Evolutionary conservation across 805 yeast species (phyloP).

Genomic region (Yamadazyma kitorensis): DNA sequence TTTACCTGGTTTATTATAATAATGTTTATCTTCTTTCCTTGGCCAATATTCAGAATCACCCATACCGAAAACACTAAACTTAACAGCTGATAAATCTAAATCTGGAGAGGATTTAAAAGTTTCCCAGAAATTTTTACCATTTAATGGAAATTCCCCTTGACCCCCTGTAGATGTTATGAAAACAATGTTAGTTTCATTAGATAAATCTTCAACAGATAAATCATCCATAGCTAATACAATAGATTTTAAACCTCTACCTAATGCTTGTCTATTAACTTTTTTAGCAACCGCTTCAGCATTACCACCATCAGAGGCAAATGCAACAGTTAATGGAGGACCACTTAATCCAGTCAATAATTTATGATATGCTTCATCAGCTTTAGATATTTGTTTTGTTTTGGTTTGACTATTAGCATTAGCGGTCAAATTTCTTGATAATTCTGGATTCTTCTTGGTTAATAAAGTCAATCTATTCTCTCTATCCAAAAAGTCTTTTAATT

Average conservation of each 20-base stretch:
- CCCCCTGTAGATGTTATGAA: slow-evolving; percentile 76
- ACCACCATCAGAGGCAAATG: slow-evolving; percentile 92
- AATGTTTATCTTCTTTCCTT: slow-evolving; percentile 89
- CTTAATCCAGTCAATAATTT: slow-evolving; percentile 79
- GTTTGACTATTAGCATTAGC: slow-evolving; percentile 58
- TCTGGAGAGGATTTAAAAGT: slow-evolving; percentile 58
- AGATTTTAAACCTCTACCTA: slow-evolving; percentile 73
- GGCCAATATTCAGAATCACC: slow-evolving; percentile 95
- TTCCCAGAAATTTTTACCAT: slow-evolving; percentile 78
- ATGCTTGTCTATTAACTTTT: slow-evolving; percentile 73
- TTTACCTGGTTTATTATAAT: slow-evolving; percentile 85
- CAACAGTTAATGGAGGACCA: slow-evolving; percentile 87
- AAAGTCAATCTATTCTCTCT: slow-evolving; percentile 86
- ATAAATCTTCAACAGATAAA: slow-evolving; percentile 66
- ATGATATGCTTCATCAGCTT: slow-evolving; percentile 75
- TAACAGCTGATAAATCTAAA: slow-evolving; percentile 58
- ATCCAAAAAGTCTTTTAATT: slow-evolving; percentile 75
- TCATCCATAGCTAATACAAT: slow-evolving; percentile 70
- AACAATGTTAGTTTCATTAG: slow-evolving; percentile 65
- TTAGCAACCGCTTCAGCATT: slow-evolving; percentile 81
- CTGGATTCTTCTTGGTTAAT: slow-evolving; percentile 68
- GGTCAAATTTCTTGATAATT: slow-evolving; percentile 69
- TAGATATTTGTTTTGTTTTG: slow-evolving; percentile 55
- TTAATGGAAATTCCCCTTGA: slow-evolving; percentile 84
- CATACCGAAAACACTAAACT: slow-evolving; percentile 66